Conservation (phyloP, 257 asterid genomes). For the Buddleja alternifolia region DNA sequence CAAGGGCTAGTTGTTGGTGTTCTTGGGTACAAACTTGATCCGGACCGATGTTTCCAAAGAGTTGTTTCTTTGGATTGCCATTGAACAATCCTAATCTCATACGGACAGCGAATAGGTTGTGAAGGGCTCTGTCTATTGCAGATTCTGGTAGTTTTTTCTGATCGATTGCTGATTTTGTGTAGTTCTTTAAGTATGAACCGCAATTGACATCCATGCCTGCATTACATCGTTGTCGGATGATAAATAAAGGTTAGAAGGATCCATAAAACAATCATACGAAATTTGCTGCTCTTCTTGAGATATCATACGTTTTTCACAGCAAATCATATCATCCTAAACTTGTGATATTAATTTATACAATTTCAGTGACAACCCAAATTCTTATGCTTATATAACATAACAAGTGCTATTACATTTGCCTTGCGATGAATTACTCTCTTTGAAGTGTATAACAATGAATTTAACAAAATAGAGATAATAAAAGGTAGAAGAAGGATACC, state of each 20-base stretch:
- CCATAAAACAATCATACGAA: too few relatives aligned
- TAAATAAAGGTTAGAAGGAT: too few relatives aligned
- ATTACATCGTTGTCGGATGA: background rate
- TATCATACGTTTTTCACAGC: too few relatives aligned
- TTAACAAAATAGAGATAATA: too few relatives aligned
- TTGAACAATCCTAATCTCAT: slow-evolving; percentile 83
- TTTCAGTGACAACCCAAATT: too few relatives aligned
- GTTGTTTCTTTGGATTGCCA: slow-evolving; percentile 56
- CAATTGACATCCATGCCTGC: slow-evolving; percentile 92
- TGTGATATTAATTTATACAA: too few relatives aligned
- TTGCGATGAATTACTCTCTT: too few relatives aligned
- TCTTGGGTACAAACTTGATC: slow-evolving; percentile 62
- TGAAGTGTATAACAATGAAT: too few relatives aligned
- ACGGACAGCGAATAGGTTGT: slow-evolving; percentile 70
- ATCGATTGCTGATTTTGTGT: slow-evolving; percentile 76
- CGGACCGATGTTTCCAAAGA: slow-evolving; percentile 57
- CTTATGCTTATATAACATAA: too few relatives aligned
- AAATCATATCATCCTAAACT: too few relatives aligned
- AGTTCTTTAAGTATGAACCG: slow-evolving; percentile 58
- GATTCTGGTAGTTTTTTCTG: slow-evolving; percentile 52
- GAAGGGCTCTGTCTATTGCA: slow-evolving; percentile 73
- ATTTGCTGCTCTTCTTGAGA: too few relatives aligned
- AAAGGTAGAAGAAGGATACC: background rate
- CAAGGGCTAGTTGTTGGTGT: slow-evolving; percentile 71
- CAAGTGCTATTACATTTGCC: too few relatives aligned